Evolutionary conservation across 805 yeast species (phyloP).

Genomic region (Yarrowia deformans): DNA sequence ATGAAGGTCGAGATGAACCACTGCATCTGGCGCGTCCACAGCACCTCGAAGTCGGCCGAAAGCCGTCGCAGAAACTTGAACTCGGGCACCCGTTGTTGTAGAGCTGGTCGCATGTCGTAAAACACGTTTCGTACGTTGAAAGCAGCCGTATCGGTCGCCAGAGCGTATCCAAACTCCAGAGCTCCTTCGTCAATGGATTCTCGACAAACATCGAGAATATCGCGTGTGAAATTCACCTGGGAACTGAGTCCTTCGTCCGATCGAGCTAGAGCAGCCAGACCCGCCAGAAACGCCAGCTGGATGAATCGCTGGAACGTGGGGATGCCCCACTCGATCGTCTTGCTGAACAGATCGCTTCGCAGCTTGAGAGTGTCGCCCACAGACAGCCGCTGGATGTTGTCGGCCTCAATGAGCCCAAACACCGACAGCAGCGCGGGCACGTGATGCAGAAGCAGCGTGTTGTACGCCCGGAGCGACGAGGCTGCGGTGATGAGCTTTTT

Average conservation of each 20-base stretch:
- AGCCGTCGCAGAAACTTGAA: conserved; percentile 33
- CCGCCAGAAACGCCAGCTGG: conserved; percentile 43
- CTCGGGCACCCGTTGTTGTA: conserved; percentile 49
- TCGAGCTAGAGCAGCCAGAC: conserved; percentile 42
- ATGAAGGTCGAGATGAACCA: conserved; percentile 47
- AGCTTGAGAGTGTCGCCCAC: conserved; percentile 24
- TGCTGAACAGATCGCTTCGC: conserved; percentile 32
- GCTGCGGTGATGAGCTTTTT: conserved; percentile 55
- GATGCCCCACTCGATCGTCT: conserved; percentile 45
- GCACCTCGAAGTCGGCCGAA: conserved; percentile 37
- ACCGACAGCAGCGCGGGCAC: conserved; percentile 43
- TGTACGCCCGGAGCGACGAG: conserved; percentile 62
- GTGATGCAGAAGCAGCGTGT: conserved; percentile 66
- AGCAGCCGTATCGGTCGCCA: conserved; percentile 48
- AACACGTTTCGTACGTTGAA: conserved; percentile 41
- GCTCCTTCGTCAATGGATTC: conserved; percentile 51
- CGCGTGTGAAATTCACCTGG: conserved; percentile 43
- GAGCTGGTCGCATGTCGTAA: conserved; percentile 44
- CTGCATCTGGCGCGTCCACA: conserved; percentile 44
- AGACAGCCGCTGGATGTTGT: conserved; percentile 18
- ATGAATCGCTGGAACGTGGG: conserved; percentile 47
- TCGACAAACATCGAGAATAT: conserved; percentile 46
- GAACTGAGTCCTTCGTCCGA: conserved; percentile 39
- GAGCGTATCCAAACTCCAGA: conserved; percentile 51
- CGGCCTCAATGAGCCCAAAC: conserved; percentile 29